Conservation (phyloP, 176 grass and related monocot genomes). For the Bonia amplexicaulis region DNA sequence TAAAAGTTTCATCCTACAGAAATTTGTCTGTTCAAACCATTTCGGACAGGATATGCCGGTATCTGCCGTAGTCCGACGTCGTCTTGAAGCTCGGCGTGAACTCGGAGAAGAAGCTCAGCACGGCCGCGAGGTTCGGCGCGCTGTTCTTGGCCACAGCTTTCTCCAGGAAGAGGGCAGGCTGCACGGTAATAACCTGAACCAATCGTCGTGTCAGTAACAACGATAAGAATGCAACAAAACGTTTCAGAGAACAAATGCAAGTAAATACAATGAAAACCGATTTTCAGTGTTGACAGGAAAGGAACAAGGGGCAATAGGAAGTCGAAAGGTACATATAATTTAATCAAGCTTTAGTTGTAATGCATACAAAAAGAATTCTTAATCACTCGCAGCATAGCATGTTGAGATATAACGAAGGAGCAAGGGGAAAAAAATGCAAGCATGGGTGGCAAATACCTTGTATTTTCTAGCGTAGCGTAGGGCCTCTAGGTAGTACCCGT, state of each 20-base stretch:
- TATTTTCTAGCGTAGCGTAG: slow-evolving; percentile 82
- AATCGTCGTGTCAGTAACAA: slow-evolving; percentile 5
- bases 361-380: not conserved
- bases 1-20: not conserved
- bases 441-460: slow-evolving; percentile 46
- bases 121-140: slow-evolving; percentile 51
- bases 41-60: slow-evolving; percentile 62
- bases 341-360: not conserved
- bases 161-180: slow-evolving; percentile 76
- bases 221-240: not conserved
- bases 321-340: not conserved
- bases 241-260: not conserved
- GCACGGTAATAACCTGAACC: slow-evolving; percentile 78
- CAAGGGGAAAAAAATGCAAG: not conserved
- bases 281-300: not conserved
- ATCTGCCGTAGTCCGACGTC: slow-evolving; percentile 61
- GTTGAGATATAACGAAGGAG: not conserved
- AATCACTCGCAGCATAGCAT: not conserved
- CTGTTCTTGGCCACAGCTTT: slow-evolving; percentile 63
- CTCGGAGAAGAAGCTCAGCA: slow-evolving; percentile 83
- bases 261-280: not conserved
- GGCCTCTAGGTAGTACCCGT: slow-evolving; percentile 84
- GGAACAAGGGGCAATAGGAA: not conserved
- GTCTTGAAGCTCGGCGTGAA: slow-evolving; percentile 72
- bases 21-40: slow-evolving; percentile 44